phyloP scores from a whole-genome alignment of 352 stramenopile genomes.

The Globisporangium paddicum region DNA sequence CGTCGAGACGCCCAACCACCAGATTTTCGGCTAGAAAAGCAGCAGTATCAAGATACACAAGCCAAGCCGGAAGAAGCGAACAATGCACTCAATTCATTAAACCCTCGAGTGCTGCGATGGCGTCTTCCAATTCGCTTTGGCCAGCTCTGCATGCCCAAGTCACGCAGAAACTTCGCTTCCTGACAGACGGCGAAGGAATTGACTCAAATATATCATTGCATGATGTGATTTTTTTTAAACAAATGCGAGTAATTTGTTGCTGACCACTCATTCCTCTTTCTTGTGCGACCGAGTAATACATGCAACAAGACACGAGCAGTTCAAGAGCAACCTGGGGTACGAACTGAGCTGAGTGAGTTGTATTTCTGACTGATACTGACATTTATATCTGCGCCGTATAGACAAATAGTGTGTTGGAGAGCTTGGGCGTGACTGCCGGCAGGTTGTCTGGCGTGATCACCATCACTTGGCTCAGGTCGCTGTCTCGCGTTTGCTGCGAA shows the following conservation, averaged over 20 bases:
- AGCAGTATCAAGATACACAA: neutral
- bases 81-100: conserved; percentile 34
- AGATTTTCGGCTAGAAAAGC: conserved; percentile 30
- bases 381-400: conserved; percentile 61
- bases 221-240: conserved; percentile 2
- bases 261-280: no score
- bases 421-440: conserved; percentile 17
- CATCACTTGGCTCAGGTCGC: conserved; percentile 32
- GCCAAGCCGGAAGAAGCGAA: neutral
- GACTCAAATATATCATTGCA: neutral
- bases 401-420: conserved; percentile 36
- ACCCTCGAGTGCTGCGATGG: conserved; percentile 37
- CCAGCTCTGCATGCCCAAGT: no score
- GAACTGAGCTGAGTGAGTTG: no score
- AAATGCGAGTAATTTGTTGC: neutral
- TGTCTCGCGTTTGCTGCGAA: neutral
- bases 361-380: no score
- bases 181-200: neutral
- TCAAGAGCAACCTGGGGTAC: no score
- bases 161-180: neutral
- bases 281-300: no score
- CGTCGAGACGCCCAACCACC: conserved; percentile 61
- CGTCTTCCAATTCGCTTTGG: neutral
- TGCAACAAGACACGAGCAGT: no score
- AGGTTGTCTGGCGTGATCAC: conserved; percentile 35